Conservation (phyloP, 2,329 filamentous ascomycete genomes). For the Epichloe typhina region DNA sequence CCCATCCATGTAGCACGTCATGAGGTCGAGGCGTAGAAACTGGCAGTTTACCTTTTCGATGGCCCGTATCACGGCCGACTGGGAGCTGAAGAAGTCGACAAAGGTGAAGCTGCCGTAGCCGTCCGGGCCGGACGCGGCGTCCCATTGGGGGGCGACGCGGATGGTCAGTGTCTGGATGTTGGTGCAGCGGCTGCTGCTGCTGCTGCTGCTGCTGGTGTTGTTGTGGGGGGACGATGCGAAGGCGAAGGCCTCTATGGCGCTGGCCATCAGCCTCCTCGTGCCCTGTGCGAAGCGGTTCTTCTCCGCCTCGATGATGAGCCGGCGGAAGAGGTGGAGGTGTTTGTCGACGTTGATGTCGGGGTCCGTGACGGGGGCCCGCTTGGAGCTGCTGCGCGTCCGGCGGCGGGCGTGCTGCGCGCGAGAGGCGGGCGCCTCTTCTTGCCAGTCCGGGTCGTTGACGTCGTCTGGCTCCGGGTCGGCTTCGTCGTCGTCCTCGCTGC, state of each 20-base stretch:
- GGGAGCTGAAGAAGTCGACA: conserved; percentile 21
- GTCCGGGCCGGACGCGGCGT: conserved; percentile 1
- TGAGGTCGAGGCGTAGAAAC: conserved; percentile 23
- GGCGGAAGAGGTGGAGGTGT: conserved; percentile 27
- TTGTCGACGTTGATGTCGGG: conserved; percentile 19
- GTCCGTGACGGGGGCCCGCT: not conserved
- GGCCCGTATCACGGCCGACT: conserved; percentile 16
- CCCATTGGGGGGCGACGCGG: conserved; percentile 23
- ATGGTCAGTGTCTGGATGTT: conserved; percentile 30
- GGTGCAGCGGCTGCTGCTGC: conserved; percentile 3
- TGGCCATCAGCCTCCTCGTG: conserved; percentile 19
- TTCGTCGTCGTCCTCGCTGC: conserved; percentile 4
- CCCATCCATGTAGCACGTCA: conserved; percentile 8
- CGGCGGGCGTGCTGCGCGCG: not conserved
- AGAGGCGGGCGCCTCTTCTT: conserved; percentile 1
- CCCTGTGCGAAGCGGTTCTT: conserved; percentile 20
- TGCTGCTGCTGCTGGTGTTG: conserved; percentile 2
- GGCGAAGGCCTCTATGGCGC: conserved; percentile 25
- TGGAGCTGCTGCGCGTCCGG: not conserved
- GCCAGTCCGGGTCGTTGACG: conserved; percentile 7
- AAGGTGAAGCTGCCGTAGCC: conserved; percentile 18
- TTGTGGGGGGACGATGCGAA: not conserved
- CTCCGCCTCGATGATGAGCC: conserved; percentile 30
- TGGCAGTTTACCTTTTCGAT: conserved; percentile 22
- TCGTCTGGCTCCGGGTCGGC: conserved; percentile 6